phyloP scores from a whole-genome alignment of 352 stramenopile genomes.

The Phytopythium kandeliae region DNA sequence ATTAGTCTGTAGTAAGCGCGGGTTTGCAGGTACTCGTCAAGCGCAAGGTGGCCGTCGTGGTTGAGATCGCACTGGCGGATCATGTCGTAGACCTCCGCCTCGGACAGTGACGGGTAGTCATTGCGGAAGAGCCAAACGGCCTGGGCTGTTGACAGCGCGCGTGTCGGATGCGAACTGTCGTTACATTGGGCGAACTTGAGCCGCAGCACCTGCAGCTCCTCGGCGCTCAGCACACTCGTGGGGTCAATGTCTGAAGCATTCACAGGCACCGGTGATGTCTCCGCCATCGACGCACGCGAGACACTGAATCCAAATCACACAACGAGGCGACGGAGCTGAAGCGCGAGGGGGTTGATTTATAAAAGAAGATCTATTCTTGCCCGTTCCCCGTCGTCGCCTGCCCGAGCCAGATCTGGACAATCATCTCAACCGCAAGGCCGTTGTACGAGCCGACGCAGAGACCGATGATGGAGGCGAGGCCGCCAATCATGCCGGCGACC shows the following conservation, averaged over 20 bases:
- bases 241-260: slow-evolving; percentile 27
- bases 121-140: slow-evolving; percentile 58
- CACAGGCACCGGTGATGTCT: not conserved
- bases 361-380: slow-evolving; percentile 1
- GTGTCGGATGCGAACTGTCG: slow-evolving; percentile 18
- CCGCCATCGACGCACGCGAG: not conserved
- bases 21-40: slow-evolving; percentile 54
- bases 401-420: slow-evolving; percentile 41
- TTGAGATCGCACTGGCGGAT: slow-evolving; percentile 61
- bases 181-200: slow-evolving; percentile 49
- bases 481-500: slow-evolving; percentile 67
- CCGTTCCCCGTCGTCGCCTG: not conserved
- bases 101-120: slow-evolving; percentile 52
- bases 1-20: slow-evolving; percentile 46
- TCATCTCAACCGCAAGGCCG: slow-evolving; percentile 57
- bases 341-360: not conserved
- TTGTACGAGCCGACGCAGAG: slow-evolving; percentile 76
- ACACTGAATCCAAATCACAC: no score
- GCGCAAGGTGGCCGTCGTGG: slow-evolving; percentile 44
- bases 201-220: slow-evolving; percentile 46
- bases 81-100: slow-evolving; percentile 53
- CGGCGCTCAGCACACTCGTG: slow-evolving; percentile 31
- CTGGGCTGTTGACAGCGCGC: slow-evolving; percentile 27
- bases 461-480: slow-evolving; percentile 63
- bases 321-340: not conserved